Evolutionary conservation across 139 green algal genomes (phyloP), one percentile per base, ranked within the genome.

Genomic region (Marvania coccoides): DNA sequence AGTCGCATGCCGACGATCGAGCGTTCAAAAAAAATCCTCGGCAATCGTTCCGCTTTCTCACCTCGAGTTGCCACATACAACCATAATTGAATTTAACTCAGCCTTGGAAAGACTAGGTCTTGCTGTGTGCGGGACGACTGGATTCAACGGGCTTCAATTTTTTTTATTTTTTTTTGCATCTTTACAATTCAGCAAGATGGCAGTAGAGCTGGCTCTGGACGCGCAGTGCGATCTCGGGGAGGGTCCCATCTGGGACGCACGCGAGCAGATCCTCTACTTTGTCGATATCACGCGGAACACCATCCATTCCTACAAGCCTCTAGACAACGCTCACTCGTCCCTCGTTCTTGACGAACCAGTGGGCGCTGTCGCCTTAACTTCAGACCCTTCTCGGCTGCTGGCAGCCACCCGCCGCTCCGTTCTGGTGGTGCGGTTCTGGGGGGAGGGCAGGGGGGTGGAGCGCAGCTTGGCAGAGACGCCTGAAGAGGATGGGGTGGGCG

Each of bases 241-340:
- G 58, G 38, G 34, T 7, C 78, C 78, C 24, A 29, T 79, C 3
- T 84, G 62, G 57, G 78, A 84, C 24, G 75, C 59, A 10, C 31
- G 62, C 24, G 68, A 31, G 4, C 14, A 60, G n/a, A 68, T 42
- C 4, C 40, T 84, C 3, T 83, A 84, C 45, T 84, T 83, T 58
- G 75, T 84, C 13, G 78, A 84, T 62, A 83, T 84, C 53, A 84
- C 81, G 37, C 19, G 59, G 12, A 70, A 72, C 29, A 29, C 37
- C 1, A 73, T 84, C 4, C 71, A 83, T 14, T 35, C 48, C 4
- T 80, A 51, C 10, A 26, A 59, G 10, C 58, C 62, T 7, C 10
- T 24, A 6, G 29, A 12, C 3, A 47, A 37, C 29, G 15, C 14
- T 5, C 73, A 74, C 46, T 46, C 23, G 35, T 54, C n/a, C 1